Evolutionary conservation across 495 filamentous ascomycete genomes (phyloP), one percentile per base, ranked within the genome.

Genomic region (Xylaria scruposa): DNA sequence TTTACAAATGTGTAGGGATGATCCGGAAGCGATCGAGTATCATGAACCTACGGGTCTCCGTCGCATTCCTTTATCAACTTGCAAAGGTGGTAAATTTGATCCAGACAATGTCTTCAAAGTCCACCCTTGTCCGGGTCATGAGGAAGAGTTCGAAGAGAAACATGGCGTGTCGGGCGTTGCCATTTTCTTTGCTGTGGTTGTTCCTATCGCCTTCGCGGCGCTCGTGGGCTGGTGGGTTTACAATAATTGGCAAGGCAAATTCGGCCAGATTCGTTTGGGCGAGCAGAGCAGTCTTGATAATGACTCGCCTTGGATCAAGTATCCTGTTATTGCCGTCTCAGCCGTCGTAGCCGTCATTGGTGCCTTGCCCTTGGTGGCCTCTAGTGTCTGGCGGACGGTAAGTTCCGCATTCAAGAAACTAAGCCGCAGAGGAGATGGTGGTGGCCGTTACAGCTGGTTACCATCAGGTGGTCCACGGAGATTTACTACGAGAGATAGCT

Each of bases 41-140:
- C 95, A 86, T 84, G 87, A 92, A 63, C 89, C 91, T 19, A 97
- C 93, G 19, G 94, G 94, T 65, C 97, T 96, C 83, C 92, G 97
- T n/a, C 90, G 92, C 68, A 92, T 98, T 72, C 95, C 94, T 3
- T 86, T 95, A 54, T 92, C 93, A 3, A 98, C 94, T 6, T 99
- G 97, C 77, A 40, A 87, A 51, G 92, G 90, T 58, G 97, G 94
- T 29, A 46, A 26, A 8, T 76, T 78, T 12, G 88, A 92, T 71
- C 81, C 93, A 42, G 95, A 98, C 76, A 89, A 89, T 75, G 82
- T 83, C 46, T 84, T 86, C 31, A 72, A 77, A 3, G 63, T 83
- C 19, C 78, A 86, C 36, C 84, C 93, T 9, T 99, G 96, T 78
- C 89, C 91, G 4, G 90, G 88, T 68, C 89, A 93, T 70, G 90